Conservation (phyloP, 1,284 basidiomycete species). For the Ceratobasidium theobromae region DNA sequence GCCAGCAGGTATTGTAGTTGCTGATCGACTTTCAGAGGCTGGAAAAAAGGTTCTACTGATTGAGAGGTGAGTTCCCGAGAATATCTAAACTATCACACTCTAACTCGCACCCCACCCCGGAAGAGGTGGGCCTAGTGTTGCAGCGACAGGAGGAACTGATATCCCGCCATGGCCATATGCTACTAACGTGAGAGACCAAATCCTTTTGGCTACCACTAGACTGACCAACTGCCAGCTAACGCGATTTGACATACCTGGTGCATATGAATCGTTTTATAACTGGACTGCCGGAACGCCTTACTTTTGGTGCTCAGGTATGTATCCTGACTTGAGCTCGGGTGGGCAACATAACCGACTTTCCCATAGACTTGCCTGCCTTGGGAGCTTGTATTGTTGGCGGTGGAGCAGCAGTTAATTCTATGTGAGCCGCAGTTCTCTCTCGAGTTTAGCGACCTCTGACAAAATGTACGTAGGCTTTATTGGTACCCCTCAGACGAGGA, state of each 20-base stretch:
- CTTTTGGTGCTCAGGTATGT: constrained; percentile 59
- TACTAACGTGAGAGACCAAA: constrained; percentile 47
- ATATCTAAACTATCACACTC: not conserved
- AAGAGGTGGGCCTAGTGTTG: constrained; percentile 60
- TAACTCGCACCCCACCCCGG: constrained; percentile 42
- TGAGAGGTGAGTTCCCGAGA: constrained; percentile 4
- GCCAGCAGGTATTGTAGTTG: constrained; percentile 52
- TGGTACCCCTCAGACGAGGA: constrained; percentile 57
- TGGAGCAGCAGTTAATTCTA: constrained; percentile 63
- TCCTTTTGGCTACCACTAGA: not conserved
- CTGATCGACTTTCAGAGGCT: constrained; percentile 60
- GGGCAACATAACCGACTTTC: constrained; percentile 48
- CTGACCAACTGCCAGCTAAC: constrained; percentile 49
- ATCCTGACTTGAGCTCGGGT: not conserved
- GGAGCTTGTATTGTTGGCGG: constrained; percentile 68
- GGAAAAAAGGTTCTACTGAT: constrained; percentile 46
- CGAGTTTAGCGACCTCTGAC: not conserved
- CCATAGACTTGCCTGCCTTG: constrained; percentile 62
- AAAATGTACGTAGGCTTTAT: constrained; percentile 53
- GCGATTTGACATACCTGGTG: constrained; percentile 63
- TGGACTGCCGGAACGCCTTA: constrained; percentile 56
- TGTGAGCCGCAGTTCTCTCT: constrained; percentile 46
- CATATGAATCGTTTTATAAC: constrained; percentile 52
- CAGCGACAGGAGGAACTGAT: constrained; percentile 60
- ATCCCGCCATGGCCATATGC: constrained; percentile 54